Base-by-base conservation (phyloP, 2,329 filamentous ascomycete species). In the Clonostachys rosea region DNA sequence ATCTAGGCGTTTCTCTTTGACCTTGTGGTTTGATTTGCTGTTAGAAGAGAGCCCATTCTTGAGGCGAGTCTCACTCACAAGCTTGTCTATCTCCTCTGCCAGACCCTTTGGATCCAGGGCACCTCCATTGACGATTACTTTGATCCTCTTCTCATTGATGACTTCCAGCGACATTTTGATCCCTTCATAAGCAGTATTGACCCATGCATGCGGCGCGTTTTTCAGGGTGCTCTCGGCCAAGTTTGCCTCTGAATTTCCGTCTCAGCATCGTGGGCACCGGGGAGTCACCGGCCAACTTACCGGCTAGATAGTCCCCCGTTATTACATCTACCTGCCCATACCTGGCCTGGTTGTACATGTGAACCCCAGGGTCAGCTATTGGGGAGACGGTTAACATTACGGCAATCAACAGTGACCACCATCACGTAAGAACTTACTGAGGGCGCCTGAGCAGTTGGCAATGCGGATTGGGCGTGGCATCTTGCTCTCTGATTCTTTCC, bases 111-210 rank as follows among this genome's bases (percentile, higher is more conserved):
- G 79, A 48, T 82, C 76, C 14, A 76, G 66, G 3, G 72, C 75
- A 1, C 80, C 79, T 3, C 79, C 79, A 52, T 83, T 81, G 47
- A 80, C 65, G 35, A 79, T 65, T 12, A 82, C 64, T 50, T 76
- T 78, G 60, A 81, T 81, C 0, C 66, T 56, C 49, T 76, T 72
- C 43, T 72, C 60, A 2, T 56, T 49, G 13, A 61, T 67, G 59
- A 50, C 76, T 16, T 59, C 53, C 4, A 63, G 46, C 0, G 59
- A 53, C 50, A 54, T 48, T 18, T 50, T 43, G 34, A 62, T 47
- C 5, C 60, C 60, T 12, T 55, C 53, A 34, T 56, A 50, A 3
- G 58, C 58, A 0, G 52, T 51, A 8, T 34, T 37, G 11, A 55
- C 52, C 46, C 57, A 61, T 20, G 57, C 59, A 24, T 5, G 41